Base-by-base conservation (phyloP, 164 flowering plant genomes). In the Dillenia suffruticosa region DNA sequence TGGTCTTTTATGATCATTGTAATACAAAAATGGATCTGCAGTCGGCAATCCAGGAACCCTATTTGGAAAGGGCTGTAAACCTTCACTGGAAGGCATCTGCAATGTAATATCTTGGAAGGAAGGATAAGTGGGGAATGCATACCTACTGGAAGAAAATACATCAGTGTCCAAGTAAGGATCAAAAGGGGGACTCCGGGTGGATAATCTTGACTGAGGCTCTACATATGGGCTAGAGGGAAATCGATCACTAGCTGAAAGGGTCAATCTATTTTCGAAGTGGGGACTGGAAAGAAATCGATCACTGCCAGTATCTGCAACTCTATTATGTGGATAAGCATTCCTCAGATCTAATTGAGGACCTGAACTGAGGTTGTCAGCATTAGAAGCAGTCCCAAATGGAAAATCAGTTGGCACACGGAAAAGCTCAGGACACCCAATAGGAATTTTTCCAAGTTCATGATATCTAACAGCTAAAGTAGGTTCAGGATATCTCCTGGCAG, bases 401-500 rank as follows among this genome's bases (percentile, higher is more conserved):
- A 60, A 54, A 61, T 85, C 82, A 10, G 79, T 72, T 10, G 88
- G 86, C 46, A 81, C 61, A 53, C 81, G 65, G 70, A 80, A 83
- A 55, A 86, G 83, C 10, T 72, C 79, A 26, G 76, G 67, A 61
- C 61, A 68, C 19, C 76, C 79, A 63, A 60, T 60, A 44, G 88
- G 86, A 64, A 75, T 49, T 45, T 74, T 77, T 8, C 55, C 53
- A 8, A 52, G 46, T 66, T 61, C 12, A 22, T 44, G 46, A 62
- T 49, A 43, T 51, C 55, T 51, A 10, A 52, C 63, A 46, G 40
- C 40, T 32, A 5, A 32, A 32, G 40, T 32, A 32, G 40, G 40
- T 13, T n/a, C 16, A 58, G 46, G 46, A 59, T 51, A 47, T 51
- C 51, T 58, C 59, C 26, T 14, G 70, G 68, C 50, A n/a, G 49